These are phyloP conservation scores for Chlamydomonas reinhardtii DNA, from an alignment of 163 green algal species.

Conservation along the genomic window DNA sequence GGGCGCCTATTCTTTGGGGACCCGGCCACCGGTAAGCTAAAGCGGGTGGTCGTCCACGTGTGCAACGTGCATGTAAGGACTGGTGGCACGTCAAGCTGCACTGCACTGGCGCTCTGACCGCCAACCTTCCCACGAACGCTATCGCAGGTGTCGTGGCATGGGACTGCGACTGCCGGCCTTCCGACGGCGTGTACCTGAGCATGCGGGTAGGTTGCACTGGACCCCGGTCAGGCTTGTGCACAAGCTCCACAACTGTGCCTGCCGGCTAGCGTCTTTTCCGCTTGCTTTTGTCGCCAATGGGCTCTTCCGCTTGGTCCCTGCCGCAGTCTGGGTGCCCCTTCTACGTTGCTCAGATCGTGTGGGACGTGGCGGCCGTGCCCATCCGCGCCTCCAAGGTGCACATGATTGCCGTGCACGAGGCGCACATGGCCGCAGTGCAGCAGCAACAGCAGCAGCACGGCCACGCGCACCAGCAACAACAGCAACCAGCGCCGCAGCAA, in stretches of 20 bases:
- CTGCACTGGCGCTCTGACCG: too few species aligned
- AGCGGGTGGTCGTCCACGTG: too few species aligned
- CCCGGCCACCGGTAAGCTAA: slow-evolving; percentile 56
- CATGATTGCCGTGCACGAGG: slow-evolving; percentile 32
- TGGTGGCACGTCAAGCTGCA: too few species aligned
- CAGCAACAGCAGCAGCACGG: slow-evolving; percentile 3
- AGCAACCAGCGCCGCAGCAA: background rate
- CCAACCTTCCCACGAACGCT: too few species aligned
- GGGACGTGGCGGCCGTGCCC: slow-evolving; percentile 21
- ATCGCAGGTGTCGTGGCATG: slow-evolving; percentile 57
- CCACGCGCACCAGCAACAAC: background rate
- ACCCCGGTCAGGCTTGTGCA: too few species aligned
- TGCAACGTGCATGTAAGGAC: too few species aligned
- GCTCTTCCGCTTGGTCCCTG: too few species aligned
- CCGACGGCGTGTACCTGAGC: slow-evolving; percentile 79
- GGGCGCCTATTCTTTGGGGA: slow-evolving; percentile 72
- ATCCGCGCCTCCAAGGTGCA: slow-evolving; percentile 38
- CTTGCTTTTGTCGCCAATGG: too few species aligned
- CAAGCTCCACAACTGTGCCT: too few species aligned
- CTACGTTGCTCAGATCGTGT: slow-evolving; percentile 14
- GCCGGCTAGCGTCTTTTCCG: too few species aligned
- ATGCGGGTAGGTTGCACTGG: slow-evolving; percentile 65
- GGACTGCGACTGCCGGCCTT: slow-evolving; percentile 87
- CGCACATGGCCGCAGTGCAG: background rate
- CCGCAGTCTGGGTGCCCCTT: slow-evolving; percentile 39